Evolutionary conservation across 345 rosid species (phyloP), one percentile per base, ranked within the genome.

Genomic region (Ceriops tagal): DNA sequence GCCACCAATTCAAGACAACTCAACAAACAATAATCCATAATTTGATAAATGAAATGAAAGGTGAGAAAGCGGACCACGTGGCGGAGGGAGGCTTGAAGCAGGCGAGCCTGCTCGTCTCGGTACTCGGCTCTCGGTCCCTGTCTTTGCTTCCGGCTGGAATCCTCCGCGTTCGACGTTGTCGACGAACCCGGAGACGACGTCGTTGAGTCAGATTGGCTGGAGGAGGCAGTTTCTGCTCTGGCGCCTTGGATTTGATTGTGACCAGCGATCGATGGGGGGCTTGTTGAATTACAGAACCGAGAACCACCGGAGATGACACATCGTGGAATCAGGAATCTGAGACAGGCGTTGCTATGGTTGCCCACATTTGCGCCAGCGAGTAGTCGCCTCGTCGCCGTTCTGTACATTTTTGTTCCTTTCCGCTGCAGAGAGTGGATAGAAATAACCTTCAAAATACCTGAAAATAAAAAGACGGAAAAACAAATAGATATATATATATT

Each of bases 51-150:
- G 15, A 20, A 56, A 22, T 1, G 30, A 56, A 24, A 9, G 30
- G 59, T 3, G 16, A 27, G 28, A 56, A 56, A 21, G 73, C 91
- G 0, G 15, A 92, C 98, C 86, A 88, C 98, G 76, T 91, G 96
- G 20, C 76, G 89, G 18, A 93, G 87, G 43, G 98, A 86, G 61
- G 97, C 90, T 51, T 77, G 75, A 46, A 91, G 96, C 52, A 93
- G 86, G 55, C 95, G 87, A 65, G 85, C 86, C 70, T 88, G 96
- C 83, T 93, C 95, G 28, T 85, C 91, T 69, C 82, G 84, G 67
- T 86, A 89, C 67, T 78, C 91, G 28, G 71, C 82, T 39, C 76
- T 71, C 2, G 87, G 92, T 19, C 77, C 76, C 80, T 78, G 77
- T 64, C 84, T 79, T 75, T 80, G 73, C 4, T 59, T 71, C 32